phyloP scores from a whole-genome alignment of 768 basidiomycete species.

The Termitomyces sp. region DNA sequence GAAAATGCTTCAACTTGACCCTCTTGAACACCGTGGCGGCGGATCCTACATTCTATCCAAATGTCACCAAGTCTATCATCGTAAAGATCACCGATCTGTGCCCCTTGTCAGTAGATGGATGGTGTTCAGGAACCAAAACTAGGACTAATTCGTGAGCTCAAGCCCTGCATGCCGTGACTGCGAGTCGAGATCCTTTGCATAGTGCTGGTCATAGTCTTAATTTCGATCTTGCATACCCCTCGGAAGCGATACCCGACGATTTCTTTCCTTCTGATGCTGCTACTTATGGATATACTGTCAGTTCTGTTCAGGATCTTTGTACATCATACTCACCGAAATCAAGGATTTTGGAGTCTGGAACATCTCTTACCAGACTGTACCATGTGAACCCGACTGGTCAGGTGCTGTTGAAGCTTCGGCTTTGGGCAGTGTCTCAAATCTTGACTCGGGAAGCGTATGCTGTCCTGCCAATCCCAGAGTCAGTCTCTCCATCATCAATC shows the following conservation, averaged over 20 bases:
- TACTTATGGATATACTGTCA: slow-evolving; percentile 57
- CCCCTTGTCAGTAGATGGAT: slow-evolving; percentile 58
- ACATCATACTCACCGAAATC: neutral
- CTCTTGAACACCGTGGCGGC: slow-evolving; percentile 66
- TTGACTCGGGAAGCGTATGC: slow-evolving; percentile 59
- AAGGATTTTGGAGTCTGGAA: slow-evolving; percentile 91
- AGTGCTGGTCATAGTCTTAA: slow-evolving; percentile 74
- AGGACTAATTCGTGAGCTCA: slow-evolving; percentile 62
- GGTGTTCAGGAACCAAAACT: slow-evolving; percentile 67
- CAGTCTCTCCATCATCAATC: slow-evolving; percentile 16
- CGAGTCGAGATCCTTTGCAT: neutral
- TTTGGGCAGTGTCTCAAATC: slow-evolving; percentile 61
- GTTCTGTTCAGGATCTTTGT: slow-evolving; percentile 7
- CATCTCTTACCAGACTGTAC: slow-evolving; percentile 63
- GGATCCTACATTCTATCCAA: slow-evolving; percentile 69
- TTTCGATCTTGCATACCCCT: slow-evolving; percentile 83
- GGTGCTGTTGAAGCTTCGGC: slow-evolving; percentile 59
- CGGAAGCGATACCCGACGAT: slow-evolving; percentile 59
- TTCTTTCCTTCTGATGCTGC: slow-evolving; percentile 76
- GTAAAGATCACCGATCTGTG: slow-evolving; percentile 83
- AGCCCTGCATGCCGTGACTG: neutral
- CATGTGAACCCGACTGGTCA: slow-evolving; percentile 62
- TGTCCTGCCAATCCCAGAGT: slow-evolving; percentile 73
- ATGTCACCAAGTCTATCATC: slow-evolving; percentile 57
- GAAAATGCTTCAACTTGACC: slow-evolving; percentile 77